Evolutionary conservation across 257 asterid genomes (phyloP), one percentile per base, ranked within the genome.

Genomic region (Solanum chilense): DNA sequence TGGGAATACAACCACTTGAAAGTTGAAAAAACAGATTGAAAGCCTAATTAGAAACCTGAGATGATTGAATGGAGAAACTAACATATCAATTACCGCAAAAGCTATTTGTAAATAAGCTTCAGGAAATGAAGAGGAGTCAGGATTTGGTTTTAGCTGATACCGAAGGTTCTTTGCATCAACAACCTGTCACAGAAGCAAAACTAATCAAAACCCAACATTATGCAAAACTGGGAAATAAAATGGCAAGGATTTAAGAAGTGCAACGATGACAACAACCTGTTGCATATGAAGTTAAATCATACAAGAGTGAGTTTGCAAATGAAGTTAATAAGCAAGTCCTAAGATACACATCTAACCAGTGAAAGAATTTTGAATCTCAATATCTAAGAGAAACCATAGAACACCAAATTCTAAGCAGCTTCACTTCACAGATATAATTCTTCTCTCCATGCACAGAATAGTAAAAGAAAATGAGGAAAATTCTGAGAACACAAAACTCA

Each of bases 131-230:
- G 97, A 95, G 2, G 96, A 91, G 31, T 95, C 96, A 2, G 91
- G 94, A 88, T 92, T 93, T 77, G 94, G 90, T 86, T 91, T 91
- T 86, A 97, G 96, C 94, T 97, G 99, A 87, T 97, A 93, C 33
- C 92, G 94, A 58, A 97, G 98, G 94, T 97, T 97, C 90, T 94
- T 97, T 87, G 98, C 98, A 92, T 97, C 99, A 83, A 97, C 98
- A 85, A 97, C 99, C 99, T 97, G 88, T 66, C 23, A 86, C 80
- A 89, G 71, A 75, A 82, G 80, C 71, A 90, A 88, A 85, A 27
- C 15, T 39, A 31, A 83, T 82, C 21, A 86, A 60, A 86, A 33
- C 47, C 11, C 31, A 83, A 86, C 44, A 85, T 42, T 13, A 11
- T 83, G 13, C 86, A 73, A 75, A 52, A 41, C 87, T 66, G 71